Evolutionary conservation across 495 filamentous ascomycete species (phyloP), one percentile per base, ranked within the genome.

Genomic region (Bathelium albidoporum): DNA sequence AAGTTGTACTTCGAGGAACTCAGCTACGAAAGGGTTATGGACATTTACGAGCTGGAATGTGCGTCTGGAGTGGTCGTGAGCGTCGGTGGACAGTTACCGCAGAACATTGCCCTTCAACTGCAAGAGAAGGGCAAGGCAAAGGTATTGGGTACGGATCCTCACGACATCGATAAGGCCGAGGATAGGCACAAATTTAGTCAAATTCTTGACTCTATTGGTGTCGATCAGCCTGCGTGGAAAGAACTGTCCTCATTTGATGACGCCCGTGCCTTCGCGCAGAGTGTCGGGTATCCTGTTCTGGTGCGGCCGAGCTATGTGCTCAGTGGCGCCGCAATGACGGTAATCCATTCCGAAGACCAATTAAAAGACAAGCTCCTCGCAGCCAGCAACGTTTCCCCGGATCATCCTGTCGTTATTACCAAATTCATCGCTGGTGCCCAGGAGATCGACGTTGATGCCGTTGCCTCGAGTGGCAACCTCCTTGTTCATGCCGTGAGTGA

Each of bases 221-320:
- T 98, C 44, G 93, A 98, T 73, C 93, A 98, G 77, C 93, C 93
- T 16, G 92, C 90, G 31, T 98, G 93, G 93, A 96, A 95, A 77
- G 94, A 98, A 75, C 80, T 97, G 44, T 95, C 90, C 28, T 93
- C 89, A 68, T 90, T 92, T 58, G 76, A 88, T 59, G 94, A 97
- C 58, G 93, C 93, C 10, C 84, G 89, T 76, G 77, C 77, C 20
- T 98, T 98, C 72, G 93, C 90, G 62, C 80, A 89, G 26, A 80
- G 83, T 62, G 93, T 96, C 49, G 85, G 85, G 10, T 98, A 96
- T 74, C 93, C 93, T 5, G 93, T 98, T 34, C 78, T 98, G 49
- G 94, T 97, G 62, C 87, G 93, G 31, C 93, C 93, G 32, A 93
- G 88, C 66, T 98, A 98, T 75, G 93, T 98, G 59, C 84, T 98